Evolutionary conservation across 129 eudicot species (phyloP), one percentile per base, ranked within the genome.

Genomic region (Chrysanthemum seticuspe): DNA sequence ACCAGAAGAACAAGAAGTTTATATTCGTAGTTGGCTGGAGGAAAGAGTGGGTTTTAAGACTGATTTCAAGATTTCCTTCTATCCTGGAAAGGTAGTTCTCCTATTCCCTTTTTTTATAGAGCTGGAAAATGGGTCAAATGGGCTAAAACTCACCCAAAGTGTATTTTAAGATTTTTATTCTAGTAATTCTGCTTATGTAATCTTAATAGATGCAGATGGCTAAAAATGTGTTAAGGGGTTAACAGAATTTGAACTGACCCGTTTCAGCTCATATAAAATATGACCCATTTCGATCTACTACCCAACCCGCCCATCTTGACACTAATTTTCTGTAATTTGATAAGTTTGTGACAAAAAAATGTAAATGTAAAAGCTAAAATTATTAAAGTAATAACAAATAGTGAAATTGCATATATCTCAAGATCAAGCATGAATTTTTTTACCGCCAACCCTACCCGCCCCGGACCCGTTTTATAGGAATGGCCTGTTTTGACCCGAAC

Each of bases 31-130:
- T 64, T 94, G 99, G 99, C 91, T 94, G 8, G 88, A 94, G 87
- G 99, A 90, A 81, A 78, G 99, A 81, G 82, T 88, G 4, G 97
- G 99, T 64, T 94, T 94, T 58, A 90, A 86, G 80, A 72, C 97
- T 1, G 91, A 94, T 78, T 94, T 94, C 62, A 94, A 90, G 62
- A 94, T 94, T 12, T 90, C 99, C 25, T 94, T 94, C 82, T 94
- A 94, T 66, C 99, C 99, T 4, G 99, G 99, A 77, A 94, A 94
- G 97, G 99, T 94, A 87, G 52, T 53, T 53, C 44, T 62, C 9
- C 10, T 15, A 29, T 7, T 14, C 19, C 19, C 0, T 53, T 53
- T 53, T 50, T 53, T 53, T 10, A 0, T 53, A 12, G 7, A 53
- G 15, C 0, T 13, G 58, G 58, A 53, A 52, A 53, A 53, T 11